Conservation (phyloP, 176 grass and related monocot genomes). For the Juncus inflexus region DNA sequence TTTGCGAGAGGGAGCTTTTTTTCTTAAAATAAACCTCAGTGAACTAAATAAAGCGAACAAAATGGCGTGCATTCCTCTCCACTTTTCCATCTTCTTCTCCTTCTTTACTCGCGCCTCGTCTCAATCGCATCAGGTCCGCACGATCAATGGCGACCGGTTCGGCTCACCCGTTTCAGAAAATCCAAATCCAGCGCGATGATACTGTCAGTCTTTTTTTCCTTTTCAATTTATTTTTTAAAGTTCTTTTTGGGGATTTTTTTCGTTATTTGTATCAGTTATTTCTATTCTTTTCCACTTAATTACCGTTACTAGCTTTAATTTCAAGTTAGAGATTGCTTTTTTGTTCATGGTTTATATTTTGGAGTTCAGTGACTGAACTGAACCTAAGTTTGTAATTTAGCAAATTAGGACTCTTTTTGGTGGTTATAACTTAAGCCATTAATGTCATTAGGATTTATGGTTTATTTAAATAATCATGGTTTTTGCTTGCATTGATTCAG, state of each 20-base stretch:
- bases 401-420: background rate
- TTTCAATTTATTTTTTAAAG: slow-evolving; percentile 7
- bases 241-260: no score
- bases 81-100: slow-evolving; percentile 16
- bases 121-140: slow-evolving; percentile 12
- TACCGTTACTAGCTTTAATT: background rate
- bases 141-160: slow-evolving; percentile 45
- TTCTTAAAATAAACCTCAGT: no score
- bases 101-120: slow-evolving; percentile 19
- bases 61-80: no score
- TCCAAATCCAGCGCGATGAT: slow-evolving; percentile 82
- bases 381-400: no score
- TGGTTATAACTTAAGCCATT: no score
- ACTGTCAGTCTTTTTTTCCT: slow-evolving; percentile 33
- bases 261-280: background rate
- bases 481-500: no score
- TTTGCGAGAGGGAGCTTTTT: no score
- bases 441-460: no score
- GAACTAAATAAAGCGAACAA: no score
- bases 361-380: background rate
- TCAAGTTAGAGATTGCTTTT: background rate
- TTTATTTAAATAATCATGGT: background rate
- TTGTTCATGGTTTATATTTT: background rate
- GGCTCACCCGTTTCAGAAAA: slow-evolving; percentile 47
- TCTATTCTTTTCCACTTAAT: background rate